phyloP scores from a whole-genome alignment of 2,329 filamentous ascomycete genomes.

The Arthroderma sp. region DNA sequence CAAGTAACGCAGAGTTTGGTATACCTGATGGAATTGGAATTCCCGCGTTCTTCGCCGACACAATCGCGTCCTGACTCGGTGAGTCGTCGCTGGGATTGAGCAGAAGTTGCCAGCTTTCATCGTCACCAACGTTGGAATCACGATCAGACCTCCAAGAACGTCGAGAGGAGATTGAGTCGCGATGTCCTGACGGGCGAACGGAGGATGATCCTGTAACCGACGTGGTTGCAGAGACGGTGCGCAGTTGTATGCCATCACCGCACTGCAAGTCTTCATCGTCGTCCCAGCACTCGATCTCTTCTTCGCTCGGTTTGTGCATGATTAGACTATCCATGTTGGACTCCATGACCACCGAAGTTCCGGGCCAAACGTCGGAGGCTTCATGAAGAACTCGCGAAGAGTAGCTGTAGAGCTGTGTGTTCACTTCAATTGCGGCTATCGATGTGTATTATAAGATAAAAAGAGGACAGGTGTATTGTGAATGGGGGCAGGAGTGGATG shows the following conservation, averaged over 20 bases:
- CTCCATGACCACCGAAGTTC: conserved; percentile 2
- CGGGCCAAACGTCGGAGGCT: neutral
- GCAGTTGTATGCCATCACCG: conserved; percentile 36
- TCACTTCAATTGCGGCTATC: neutral
- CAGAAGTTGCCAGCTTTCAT: conserved; percentile 81
- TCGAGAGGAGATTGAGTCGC: conserved; percentile 72
- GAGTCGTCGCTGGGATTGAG: conserved; percentile 74
- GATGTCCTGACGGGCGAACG: conserved; percentile 37
- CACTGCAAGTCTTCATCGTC: conserved; percentile 39
- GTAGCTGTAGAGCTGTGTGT: neutral
- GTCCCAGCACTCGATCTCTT: conserved; percentile 39
- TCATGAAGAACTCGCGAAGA: conserved; percentile 8
- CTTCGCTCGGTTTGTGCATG: conserved; percentile 24
- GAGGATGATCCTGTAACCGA: conserved; percentile 36
- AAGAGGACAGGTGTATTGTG: neutral
- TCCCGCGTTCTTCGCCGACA: conserved; percentile 73
- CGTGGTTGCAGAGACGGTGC: conserved; percentile 34
- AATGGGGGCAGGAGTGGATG: neutral
- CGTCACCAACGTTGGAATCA: conserved; percentile 56
- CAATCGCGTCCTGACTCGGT: conserved; percentile 73
- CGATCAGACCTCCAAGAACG: conserved; percentile 72
- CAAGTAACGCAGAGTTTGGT: conserved; percentile 75
- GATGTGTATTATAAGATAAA: neutral
- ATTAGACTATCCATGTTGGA: conserved; percentile 29
- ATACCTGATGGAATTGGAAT: conserved; percentile 83